A percentile compares a stretch with the other conserved stretches of the same genome.
Evolutionary conservation across 257 asterid genomes (phyloP).

Genomic region (Scutellaria minor): DNA sequence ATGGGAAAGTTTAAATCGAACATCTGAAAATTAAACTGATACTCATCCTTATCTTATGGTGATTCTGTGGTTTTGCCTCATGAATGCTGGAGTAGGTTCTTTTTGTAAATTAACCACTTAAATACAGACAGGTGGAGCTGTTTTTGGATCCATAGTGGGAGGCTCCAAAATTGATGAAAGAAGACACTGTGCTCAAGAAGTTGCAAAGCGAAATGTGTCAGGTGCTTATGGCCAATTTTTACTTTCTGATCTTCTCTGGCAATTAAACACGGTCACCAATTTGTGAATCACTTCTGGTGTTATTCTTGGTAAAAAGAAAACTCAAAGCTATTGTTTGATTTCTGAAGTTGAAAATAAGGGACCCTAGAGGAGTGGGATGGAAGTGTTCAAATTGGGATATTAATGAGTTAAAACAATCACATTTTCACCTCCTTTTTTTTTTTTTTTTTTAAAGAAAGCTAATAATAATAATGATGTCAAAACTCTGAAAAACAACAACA

Average conservation of each 20-base stretch:
- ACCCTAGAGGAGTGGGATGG: background rate
- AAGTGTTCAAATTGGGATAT: background rate
- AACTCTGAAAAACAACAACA: background rate
- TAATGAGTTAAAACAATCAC: background rate
- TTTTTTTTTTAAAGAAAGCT: background rate
- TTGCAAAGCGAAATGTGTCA: constrained; percentile 78
- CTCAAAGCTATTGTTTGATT: constrained; percentile 9
- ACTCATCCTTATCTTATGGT: background rate
- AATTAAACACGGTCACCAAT: constrained; percentile 23
- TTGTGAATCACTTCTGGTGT: background rate
- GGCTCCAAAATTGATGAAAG: constrained; percentile 77
- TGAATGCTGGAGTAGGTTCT: constrained; percentile 17
- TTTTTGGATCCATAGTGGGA: constrained; percentile 94
- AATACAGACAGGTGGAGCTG: constrained; percentile 69
- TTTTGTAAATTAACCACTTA: constrained; percentile 30
- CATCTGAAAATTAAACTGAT: background rate
- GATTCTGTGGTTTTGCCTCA: background rate
- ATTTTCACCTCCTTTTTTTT: constrained; percentile 1
- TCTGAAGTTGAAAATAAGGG: constrained; percentile 9
- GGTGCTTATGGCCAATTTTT: constrained; percentile 50
- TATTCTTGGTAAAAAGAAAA: constrained; percentile 27
- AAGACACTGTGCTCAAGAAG: constrained; percentile 79
- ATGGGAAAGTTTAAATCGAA: constrained; percentile 19
- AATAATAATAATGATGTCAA: background rate
- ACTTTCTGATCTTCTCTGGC: constrained; percentile 6